Evolutionary conservation across 2,329 filamentous ascomycete species (phyloP).

Genomic region (Colletotrichum cordylinicola): DNA sequence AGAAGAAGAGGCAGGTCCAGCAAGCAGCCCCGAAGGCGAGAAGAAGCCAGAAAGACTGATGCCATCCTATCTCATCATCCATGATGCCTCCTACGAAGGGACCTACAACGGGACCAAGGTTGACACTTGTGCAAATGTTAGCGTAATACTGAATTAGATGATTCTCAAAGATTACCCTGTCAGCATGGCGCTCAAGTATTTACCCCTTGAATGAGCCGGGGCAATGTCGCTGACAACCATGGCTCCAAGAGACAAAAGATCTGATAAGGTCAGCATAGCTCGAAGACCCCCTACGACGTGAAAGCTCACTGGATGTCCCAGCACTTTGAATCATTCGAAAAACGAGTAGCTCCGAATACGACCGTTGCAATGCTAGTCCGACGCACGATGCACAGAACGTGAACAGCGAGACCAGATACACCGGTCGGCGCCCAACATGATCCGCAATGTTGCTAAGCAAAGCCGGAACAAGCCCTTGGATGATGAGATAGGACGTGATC

Average conservation of each 20-base stretch:
- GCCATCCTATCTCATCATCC: neutral
- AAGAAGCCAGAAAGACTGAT: neutral
- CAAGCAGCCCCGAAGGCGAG: neutral
- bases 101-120: neutral
- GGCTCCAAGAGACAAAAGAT: neutral
- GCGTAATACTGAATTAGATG: neutral
- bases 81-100: neutral
- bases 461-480: constrained; percentile 48
- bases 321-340: neutral
- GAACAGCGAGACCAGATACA: neutral
- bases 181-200: neutral
- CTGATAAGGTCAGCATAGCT: neutral
- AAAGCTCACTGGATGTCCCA: neutral
- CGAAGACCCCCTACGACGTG: neutral
- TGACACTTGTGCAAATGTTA: neutral
- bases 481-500: constrained; percentile 45
- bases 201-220: neutral
- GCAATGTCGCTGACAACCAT: neutral
- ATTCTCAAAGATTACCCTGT: neutral
- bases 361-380: neutral
- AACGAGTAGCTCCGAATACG: neutral
- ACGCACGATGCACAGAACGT: neutral
- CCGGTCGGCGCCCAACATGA: neutral
- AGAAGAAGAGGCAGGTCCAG: constrained; percentile 23
- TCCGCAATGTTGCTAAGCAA: constrained; percentile 49